Evolutionary conservation across 106 monocot genomes (phyloP), one percentile per base, ranked within the genome.

Genomic region (Platanthera zijinensis): DNA sequence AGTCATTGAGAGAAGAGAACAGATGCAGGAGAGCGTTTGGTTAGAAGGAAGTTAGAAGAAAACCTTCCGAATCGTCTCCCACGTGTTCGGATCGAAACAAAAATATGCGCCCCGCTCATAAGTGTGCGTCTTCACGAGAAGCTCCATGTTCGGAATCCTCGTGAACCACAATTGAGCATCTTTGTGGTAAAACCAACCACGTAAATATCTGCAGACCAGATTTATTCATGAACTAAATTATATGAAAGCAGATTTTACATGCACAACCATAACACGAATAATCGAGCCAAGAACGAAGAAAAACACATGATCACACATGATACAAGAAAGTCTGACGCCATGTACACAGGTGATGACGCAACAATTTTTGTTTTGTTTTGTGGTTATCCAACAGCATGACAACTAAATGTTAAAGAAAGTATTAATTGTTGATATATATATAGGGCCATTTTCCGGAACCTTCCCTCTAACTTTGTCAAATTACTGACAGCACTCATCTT

Each of bases 101-200:
- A 76, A 52, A 66, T 96, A 96, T 25, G 84, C 80, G 1, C 92
- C 92, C 71, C 95, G 88, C 75, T 96, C 92, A 71, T 85, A 90
- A 3, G 80, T 51, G n/a, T 81, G 78, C 3, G 95, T 89, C 88
- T 90, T 92, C 4, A 87, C 90, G 57, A 89, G 78, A 49, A 88
- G 90, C 69, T 96, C 92, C 74, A 83, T 57, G 56, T 92, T 90
- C 51, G 86, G 59, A 74, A 88, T 78, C 87, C 84, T 85, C 46
- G 77, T 84, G 75, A 96, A 84, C 95, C 95, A 96, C 30, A 87
- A 74, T 64, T 86, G 73, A 74, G 68, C 73, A 45, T 93, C 92
- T 76, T 84, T 96, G 73, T 96, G 95, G 77, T 93, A 96, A 73
- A 89, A 86, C 95, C 95, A 96, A 14, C 88, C 88, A 78, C 92